phyloP scores from a whole-genome alignment of 352 stramenopile genomes.

The Thraustochytrium striatum region DNA sequence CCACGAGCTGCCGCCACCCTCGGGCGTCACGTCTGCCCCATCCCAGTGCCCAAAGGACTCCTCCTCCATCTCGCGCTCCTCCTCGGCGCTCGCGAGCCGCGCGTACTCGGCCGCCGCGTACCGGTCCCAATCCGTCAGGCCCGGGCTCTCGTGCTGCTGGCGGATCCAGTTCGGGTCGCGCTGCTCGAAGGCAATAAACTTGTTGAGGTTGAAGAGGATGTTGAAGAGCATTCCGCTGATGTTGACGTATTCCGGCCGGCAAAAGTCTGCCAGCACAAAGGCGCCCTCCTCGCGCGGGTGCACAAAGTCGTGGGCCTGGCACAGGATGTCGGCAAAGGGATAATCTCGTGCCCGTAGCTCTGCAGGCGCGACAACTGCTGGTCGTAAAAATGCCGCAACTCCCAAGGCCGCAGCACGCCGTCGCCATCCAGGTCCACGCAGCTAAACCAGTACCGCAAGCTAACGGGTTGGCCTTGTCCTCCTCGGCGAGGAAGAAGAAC shows the following conservation, averaged over 20 bases:
- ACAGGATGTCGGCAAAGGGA: slow-evolving; percentile 98
- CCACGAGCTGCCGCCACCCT: neutral
- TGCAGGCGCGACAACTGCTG: slow-evolving; percentile 93
- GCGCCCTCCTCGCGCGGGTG: slow-evolving; percentile 56
- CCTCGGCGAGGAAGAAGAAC: slow-evolving; percentile 98
- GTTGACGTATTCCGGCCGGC: slow-evolving; percentile 64
- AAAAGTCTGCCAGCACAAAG: slow-evolving; percentile 64
- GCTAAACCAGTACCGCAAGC: slow-evolving; percentile 95
- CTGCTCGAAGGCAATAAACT: slow-evolving; percentile 98
- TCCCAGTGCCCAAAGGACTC: neutral
- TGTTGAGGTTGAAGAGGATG: slow-evolving; percentile 98
- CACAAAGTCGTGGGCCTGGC: slow-evolving; percentile 93
- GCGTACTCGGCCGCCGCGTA: slow-evolving; percentile 95
- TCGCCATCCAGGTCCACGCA: slow-evolving; percentile 96
- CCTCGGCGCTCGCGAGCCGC: slow-evolving; percentile 91
- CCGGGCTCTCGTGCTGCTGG: slow-evolving; percentile 73
- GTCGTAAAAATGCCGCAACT: slow-evolving; percentile 89
- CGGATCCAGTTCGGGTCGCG: slow-evolving; percentile 93
- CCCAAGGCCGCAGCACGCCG: slow-evolving; percentile 88
- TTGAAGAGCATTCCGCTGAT: slow-evolving; percentile 96
- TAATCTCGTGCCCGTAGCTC: slow-evolving; percentile 93
- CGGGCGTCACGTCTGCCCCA: no score
- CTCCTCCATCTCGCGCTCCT: slow-evolving; percentile 68
- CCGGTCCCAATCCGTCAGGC: slow-evolving; percentile 91
- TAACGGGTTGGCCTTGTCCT: slow-evolving; percentile 96